Evolutionary conservation across 495 filamentous ascomycete genomes (phyloP).

Genomic region (Pyronema omphalodes): DNA sequence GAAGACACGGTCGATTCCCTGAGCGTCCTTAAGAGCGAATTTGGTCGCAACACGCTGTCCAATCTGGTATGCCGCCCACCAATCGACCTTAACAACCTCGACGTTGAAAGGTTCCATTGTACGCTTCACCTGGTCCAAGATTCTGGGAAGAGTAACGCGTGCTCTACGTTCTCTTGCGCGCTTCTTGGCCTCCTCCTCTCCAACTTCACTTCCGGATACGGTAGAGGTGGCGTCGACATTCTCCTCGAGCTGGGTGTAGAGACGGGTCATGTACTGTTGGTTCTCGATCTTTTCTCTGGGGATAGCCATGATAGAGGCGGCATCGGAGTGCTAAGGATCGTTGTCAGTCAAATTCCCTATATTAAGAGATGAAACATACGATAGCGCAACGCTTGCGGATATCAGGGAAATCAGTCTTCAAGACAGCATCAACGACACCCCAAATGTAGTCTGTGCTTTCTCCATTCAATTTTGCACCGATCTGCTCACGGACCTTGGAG

Average conservation of each 20-base stretch:
- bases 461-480: conserved; percentile 16
- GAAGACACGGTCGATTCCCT: conserved; percentile 13
- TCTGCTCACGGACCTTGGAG: conserved; percentile 15
- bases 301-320: conserved; percentile 25
- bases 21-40: conserved; percentile 14
- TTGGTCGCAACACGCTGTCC: conserved; percentile 25
- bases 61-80: conserved; percentile 27
- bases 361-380: not conserved
- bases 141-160: conserved; percentile 28
- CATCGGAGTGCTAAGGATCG: conserved; percentile 26
- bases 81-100: conserved; percentile 26
- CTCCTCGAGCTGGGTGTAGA: conserved; percentile 29
- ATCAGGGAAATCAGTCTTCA: conserved; percentile 28
- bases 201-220: conserved; percentile 18
- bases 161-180: conserved; percentile 26
- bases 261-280: conserved; percentile 19
- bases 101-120: conserved; percentile 34
- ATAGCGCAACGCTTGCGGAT: conserved; percentile 24
- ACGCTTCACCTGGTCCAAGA: conserved; percentile 28
- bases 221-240: conserved; percentile 13
- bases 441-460: conserved; percentile 26
- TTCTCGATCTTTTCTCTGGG: conserved; percentile 28
- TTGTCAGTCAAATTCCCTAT: not conserved
- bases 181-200: conserved; percentile 9
- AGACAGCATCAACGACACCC: conserved; percentile 28